Percentiles rank a stretch among this genome's conserved stretches.
Conservation (phyloP, 352 stramenopile species). For the Pythium sukuiense region DNA sequence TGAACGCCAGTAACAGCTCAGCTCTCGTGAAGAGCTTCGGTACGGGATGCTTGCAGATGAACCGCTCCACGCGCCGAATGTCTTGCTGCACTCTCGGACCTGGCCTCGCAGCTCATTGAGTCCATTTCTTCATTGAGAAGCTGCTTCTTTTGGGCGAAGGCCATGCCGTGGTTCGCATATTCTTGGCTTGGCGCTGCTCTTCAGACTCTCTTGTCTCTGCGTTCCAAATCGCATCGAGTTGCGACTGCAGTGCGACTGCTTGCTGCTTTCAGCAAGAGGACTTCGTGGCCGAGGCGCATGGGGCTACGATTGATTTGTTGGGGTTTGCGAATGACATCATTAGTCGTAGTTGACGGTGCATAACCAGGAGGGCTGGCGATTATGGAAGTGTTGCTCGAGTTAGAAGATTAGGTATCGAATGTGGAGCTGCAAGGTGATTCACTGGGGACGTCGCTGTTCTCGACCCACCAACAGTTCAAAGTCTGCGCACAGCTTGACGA, state of each 20-base stretch:
- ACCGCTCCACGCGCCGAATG: slow-evolving; percentile 10
- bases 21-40: not conserved
- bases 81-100: slow-evolving; percentile 8
- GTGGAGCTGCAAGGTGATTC: too few relatives aligned
- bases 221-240: slow-evolving; percentile 24
- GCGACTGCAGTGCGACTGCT: slow-evolving; percentile 26
- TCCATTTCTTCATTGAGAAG: not conserved
- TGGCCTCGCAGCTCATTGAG: slow-evolving; percentile 3
- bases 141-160: slow-evolving; percentile 6
- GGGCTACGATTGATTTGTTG: slow-evolving; percentile 21
- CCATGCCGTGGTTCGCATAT: not conserved
- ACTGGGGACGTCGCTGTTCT: too few relatives aligned
- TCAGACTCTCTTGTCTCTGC: not conserved
- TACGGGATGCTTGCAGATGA: slow-evolving; percentile 7
- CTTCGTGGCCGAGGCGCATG: slow-evolving; percentile 35
- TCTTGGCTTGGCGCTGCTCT: slow-evolving; percentile 11
- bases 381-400: too few relatives aligned
- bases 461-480: too few relatives aligned
- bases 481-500: too few relatives aligned
- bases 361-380: too few relatives aligned
- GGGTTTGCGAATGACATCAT: not conserved
- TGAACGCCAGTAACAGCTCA: not conserved
- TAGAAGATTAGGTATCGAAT: too few relatives aligned
- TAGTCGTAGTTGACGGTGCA: too few relatives aligned
- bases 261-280: slow-evolving; percentile 25